These are phyloP conservation scores for Microsporum canis DNA, from an alignment of 2,329 filamentous ascomycete genomes.

Conservation along the genomic window DNA sequence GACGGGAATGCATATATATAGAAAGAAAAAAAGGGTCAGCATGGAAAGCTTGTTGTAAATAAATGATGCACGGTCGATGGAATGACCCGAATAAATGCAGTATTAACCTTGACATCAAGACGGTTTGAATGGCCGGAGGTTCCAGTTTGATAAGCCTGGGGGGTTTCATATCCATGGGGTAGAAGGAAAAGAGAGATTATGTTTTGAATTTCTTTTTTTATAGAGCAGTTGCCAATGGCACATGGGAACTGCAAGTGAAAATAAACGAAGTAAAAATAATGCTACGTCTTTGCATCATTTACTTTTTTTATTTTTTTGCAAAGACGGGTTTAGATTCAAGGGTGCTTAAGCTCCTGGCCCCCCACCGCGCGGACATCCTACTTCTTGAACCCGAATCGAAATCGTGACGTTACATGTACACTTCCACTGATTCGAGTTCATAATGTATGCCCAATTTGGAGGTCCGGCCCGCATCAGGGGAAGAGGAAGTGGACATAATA, in stretches of 20 bases:
- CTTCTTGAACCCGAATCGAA: not conserved
- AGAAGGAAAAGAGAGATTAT: not conserved
- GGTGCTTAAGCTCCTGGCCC: conserved; percentile 1
- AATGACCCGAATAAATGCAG: not conserved
- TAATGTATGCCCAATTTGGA: not conserved
- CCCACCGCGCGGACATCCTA: not conserved
- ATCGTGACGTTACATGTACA: not conserved
- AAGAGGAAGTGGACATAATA: not conserved
- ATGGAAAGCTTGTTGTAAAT: not conserved
- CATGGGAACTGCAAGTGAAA: not conserved
- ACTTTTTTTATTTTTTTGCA: not conserved
- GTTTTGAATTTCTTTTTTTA: not conserved
- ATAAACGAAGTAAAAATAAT: not conserved
- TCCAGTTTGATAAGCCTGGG: not conserved
- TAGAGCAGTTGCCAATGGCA: not conserved
- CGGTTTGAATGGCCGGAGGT: not conserved
- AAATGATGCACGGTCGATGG: not conserved
- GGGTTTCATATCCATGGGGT: not conserved
- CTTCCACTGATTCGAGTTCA: not conserved
- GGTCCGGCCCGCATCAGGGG: not conserved
- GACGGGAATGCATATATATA: not conserved
- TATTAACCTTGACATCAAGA: not conserved
- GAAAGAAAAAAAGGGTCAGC: not conserved
- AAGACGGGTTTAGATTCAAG: not conserved
- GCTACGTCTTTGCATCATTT: not conserved